These are phyloP conservation scores for Psophocarpus tetragonolobus DNA, from an alignment of 306 rosid genomes.

Conservation along the genomic window DNA sequence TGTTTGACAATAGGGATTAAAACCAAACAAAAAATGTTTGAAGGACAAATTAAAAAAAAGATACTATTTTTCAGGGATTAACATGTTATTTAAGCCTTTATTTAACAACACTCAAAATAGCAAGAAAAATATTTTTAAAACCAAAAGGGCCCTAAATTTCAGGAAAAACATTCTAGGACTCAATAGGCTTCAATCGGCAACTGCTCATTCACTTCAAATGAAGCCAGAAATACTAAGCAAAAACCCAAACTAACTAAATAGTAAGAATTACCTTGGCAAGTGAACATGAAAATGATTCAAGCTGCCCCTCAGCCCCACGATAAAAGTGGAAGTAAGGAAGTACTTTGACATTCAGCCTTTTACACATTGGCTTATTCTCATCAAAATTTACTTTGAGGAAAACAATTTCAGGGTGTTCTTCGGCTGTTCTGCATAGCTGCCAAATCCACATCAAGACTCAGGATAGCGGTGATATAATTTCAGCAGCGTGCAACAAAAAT, in stretches of 20 bases:
- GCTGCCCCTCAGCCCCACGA: conserved; percentile 92
- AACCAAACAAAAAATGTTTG: too few species aligned
- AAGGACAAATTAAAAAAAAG: too few species aligned
- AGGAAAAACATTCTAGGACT: neutral
- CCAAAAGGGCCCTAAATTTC: neutral
- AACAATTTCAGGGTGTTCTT: conserved; percentile 82
- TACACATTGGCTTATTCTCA: conserved; percentile 98
- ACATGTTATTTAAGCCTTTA: too few species aligned
- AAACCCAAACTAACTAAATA: too few species aligned
- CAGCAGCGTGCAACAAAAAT: conserved; percentile 11
- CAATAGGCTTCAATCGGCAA: neutral
- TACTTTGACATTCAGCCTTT: conserved; percentile 90
- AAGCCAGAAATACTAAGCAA: conserved; percentile 19
- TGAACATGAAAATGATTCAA: conserved; percentile 95
- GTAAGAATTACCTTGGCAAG: conserved; percentile 81
- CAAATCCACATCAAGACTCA: conserved; percentile 38
- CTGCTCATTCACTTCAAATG: neutral
- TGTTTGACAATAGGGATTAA: too few species aligned
- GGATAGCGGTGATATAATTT: conserved; percentile 25
- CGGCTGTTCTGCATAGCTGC: conserved; percentile 97
- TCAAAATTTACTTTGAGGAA: conserved; percentile 94
- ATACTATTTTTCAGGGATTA: too few species aligned
- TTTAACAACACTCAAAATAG: neutral
- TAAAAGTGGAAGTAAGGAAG: conserved; percentile 98
- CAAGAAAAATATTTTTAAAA: neutral